A percentile compares a stretch with the other conserved stretches of the same genome.
These are phyloP conservation scores for Fusarium paranaense DNA, from an alignment of 2,329 filamentous ascomycete genomes.

Conservation along the genomic window DNA sequence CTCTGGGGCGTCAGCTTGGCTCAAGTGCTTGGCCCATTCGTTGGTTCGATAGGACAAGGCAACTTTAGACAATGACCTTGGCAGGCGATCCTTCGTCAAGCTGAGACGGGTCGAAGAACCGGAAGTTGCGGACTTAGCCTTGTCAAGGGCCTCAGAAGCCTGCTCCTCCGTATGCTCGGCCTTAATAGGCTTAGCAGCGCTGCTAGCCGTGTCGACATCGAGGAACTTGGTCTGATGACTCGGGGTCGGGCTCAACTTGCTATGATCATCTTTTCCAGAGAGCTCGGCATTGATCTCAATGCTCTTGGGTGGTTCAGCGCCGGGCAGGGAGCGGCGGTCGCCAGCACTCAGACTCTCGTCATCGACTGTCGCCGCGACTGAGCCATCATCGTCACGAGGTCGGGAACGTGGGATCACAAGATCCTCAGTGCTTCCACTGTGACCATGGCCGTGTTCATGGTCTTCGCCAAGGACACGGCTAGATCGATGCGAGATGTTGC, in stretches of 20 bases:
- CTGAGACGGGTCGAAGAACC: slow-evolving; percentile 57
- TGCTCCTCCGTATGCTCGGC: slow-evolving; percentile 12
- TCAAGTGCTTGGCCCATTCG: slow-evolving; percentile 94
- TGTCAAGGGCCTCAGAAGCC: slow-evolving; percentile 43
- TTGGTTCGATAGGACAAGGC: slow-evolving; percentile 89
- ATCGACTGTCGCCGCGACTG: slow-evolving; percentile 70
- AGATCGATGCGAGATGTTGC: slow-evolving; percentile 55
- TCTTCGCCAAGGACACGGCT: slow-evolving; percentile 30
- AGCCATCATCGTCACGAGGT: slow-evolving; percentile 59
- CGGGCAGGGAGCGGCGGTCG: slow-evolving; percentile 47
- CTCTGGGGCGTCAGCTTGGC: slow-evolving; percentile 78
- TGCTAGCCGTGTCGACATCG: slow-evolving; percentile 6
- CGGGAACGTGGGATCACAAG: slow-evolving; percentile 52
- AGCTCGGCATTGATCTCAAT: slow-evolving; percentile 57
- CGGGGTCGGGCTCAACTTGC: slow-evolving; percentile 15
- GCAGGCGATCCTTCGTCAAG: slow-evolving; percentile 72
- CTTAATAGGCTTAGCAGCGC: slow-evolving; percentile 10
- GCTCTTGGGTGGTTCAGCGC: slow-evolving; percentile 40
- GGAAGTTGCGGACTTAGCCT: slow-evolving; percentile 56
- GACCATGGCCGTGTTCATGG: slow-evolving; percentile 20
- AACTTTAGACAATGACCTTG: slow-evolving; percentile 78
- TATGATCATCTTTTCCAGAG: slow-evolving; percentile 39
- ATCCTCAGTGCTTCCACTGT: slow-evolving; percentile 59
- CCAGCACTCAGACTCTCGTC: slow-evolving; percentile 59
- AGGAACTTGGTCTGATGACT: slow-evolving; percentile 20